Evolutionary conservation across 257 asterid species (phyloP), one percentile per base, ranked within the genome.

Genomic region (Plantago major): DNA sequence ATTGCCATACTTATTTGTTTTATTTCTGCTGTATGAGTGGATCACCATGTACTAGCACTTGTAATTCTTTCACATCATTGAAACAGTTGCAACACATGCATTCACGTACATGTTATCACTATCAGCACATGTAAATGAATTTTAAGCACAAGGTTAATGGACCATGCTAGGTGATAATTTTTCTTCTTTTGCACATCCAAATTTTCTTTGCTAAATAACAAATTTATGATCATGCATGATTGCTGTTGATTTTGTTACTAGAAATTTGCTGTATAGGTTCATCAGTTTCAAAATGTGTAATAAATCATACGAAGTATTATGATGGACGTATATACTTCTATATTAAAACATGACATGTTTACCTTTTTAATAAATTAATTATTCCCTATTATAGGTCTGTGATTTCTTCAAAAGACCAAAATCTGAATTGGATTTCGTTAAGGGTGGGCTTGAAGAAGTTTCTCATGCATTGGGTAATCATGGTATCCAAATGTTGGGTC

Each of bases 401-500:
- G 94, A 87, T 71, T 78, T 84, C 73, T 79, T 81, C 70, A 90
- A 85, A 77, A 70, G 80, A 58, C 86, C 94, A 28, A 85, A 83
- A 63, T 52, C 58, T 66, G 91, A 86, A 65, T 52, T 74, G 45
- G 83, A 79, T 71, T 84, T 69, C 42, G 81, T 82, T 64, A 81
- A 76, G 60, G 83, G 81, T n/a, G 81, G 86, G 19, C 94, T 90
- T 47, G 96, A 90, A 74, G 98, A 84, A 71, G 89, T 79, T 59
- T 84, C 89, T 57, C 79, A 84, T 57, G 85, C 88, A 65, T 74
- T 83, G 72, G 84, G 73, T 66, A 88, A 67, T 76, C 96, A 84
- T 63, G 98, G 98, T 58, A 78, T 85, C 77, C 87, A 82, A 66
- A 65, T 90, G 86, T 78, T 90, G 68, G 84, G 96, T 67, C 96